Evolutionary conservation across 768 basidiomycete species (phyloP).

Genomic region (Russula lepida): DNA sequence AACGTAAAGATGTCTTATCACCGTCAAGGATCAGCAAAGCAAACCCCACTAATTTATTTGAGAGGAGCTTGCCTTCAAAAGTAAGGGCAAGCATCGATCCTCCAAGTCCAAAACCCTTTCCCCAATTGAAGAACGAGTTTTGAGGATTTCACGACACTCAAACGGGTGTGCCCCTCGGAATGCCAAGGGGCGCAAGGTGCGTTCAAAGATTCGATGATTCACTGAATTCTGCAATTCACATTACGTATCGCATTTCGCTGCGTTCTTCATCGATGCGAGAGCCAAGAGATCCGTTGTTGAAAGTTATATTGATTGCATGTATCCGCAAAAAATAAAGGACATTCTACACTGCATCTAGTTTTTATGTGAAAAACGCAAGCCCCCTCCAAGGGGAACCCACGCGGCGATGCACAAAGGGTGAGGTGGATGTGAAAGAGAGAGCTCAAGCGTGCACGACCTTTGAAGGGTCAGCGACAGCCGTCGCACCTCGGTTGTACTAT

Average conservation of each 20-base stretch:
- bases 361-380: background rate
- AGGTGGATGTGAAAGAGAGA: conserved; percentile 25
- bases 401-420: conserved; percentile 41
- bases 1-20: conserved; percentile 44
- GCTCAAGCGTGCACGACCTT: conserved; percentile 26
- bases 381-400: background rate
- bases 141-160: conserved; percentile 63
- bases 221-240: conserved; percentile 73
- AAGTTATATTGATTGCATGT: conserved; percentile 31
- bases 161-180: conserved; percentile 69
- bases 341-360: background rate
- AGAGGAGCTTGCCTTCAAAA: conserved; percentile 26
- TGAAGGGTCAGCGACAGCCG: conserved; percentile 18
- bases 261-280: conserved; percentile 25
- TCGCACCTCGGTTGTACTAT: conserved; percentile 31
- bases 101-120: conserved; percentile 28
- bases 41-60: conserved; percentile 11
- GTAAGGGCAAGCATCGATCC: conserved; percentile 28
- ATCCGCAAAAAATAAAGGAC: conserved; percentile 11
- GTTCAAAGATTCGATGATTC: conserved; percentile 69
- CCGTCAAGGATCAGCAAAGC: conserved; percentile 28
- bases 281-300: conserved; percentile 49
- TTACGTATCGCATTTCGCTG: conserved; percentile 73
- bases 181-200: conserved; percentile 71
- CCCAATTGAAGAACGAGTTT: background rate